Conservation (phyloP, 441 rosid species). For the Arabidopsis hybrid region DNA sequence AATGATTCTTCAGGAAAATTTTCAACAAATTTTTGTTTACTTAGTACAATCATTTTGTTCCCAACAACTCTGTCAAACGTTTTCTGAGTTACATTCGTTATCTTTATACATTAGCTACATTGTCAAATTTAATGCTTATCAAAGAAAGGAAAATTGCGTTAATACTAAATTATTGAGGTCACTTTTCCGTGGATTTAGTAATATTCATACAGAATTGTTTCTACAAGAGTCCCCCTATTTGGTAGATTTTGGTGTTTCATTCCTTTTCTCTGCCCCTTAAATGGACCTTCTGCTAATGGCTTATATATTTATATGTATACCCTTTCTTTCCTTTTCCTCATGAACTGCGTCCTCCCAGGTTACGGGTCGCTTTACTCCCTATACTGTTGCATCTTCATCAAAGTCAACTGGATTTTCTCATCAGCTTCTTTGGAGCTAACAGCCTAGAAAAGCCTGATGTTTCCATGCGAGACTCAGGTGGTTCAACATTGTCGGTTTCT, state of each 20-base stretch:
- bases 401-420: slow-evolving; percentile 92
- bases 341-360: slow-evolving; percentile 57
- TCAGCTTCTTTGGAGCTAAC: slow-evolving; percentile 75
- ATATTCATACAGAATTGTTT: slow-evolving; percentile 3
- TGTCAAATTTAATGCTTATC: slow-evolving; percentile 9
- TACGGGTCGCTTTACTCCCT: slow-evolving; percentile 84
- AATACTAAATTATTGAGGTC: slow-evolving; percentile 5
- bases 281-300: slow-evolving; percentile 5
- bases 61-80: slow-evolving; percentile 7
- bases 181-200: slow-evolving; percentile 3
- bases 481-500: slow-evolving; percentile 48
- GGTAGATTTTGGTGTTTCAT: slow-evolving; percentile 27
- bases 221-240: neutral
- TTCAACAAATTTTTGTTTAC: slow-evolving; percentile 4
- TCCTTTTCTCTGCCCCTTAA: neutral
- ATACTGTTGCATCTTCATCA: slow-evolving; percentile 94
- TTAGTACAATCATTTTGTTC: neutral
- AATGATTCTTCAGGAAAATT: neutral
- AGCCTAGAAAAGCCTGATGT: slow-evolving; percentile 58
- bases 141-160: slow-evolving; percentile 6
- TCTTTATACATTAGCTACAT: slow-evolving; percentile 23
- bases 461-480: slow-evolving; percentile 49
- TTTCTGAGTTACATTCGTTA: slow-evolving; percentile 2
- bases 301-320: slow-evolving; percentile 10
- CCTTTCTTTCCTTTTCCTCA: slow-evolving; percentile 19